A percentile compares a stretch with the other conserved stretches of the same genome.
phyloP scores from a whole-genome alignment of 805 yeast species.

The Ogataea nonfermentans region DNA sequence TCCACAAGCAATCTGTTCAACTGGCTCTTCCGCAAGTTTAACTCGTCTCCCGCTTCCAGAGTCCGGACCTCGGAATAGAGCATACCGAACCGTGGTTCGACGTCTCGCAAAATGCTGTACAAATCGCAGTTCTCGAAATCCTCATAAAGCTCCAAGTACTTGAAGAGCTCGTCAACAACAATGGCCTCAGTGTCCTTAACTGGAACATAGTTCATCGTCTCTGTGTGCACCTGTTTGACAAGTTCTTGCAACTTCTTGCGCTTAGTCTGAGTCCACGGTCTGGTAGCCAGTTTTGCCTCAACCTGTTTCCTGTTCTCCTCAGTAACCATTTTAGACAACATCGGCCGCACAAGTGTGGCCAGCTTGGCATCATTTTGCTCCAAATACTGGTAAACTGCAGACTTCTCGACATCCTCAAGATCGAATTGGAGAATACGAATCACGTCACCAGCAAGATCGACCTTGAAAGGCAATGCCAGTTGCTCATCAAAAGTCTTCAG shows the following conservation, averaged over 20 bases:
- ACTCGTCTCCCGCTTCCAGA: conserved; percentile 20
- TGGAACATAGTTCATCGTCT: conserved; percentile 4
- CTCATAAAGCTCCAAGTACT: conserved; percentile 14
- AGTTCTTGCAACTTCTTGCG: conserved; percentile 3
- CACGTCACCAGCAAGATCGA: conserved; percentile 23
- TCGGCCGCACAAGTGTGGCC: conserved; percentile 18
- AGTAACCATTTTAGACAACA: neutral
- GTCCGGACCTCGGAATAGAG: conserved; percentile 21
- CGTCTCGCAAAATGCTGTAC: conserved; percentile 20
- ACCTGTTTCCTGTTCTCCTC: conserved; percentile 5
- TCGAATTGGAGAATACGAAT: conserved; percentile 19
- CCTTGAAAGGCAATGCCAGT: conserved; percentile 15
- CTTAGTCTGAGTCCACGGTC: neutral
- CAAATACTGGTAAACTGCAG: conserved; percentile 21
- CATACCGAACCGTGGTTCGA: conserved; percentile 27
- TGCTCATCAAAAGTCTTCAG: conserved; percentile 19
- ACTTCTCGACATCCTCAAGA: conserved; percentile 17
- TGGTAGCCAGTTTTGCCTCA: neutral
- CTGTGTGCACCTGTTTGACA: conserved; percentile 8
- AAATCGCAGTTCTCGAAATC: conserved; percentile 24
- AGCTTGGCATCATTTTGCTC: conserved; percentile 20
- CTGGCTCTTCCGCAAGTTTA: conserved; percentile 21
- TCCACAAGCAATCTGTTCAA: conserved; percentile 20
- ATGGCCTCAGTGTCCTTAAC: conserved; percentile 9
- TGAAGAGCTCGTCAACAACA: conserved; percentile 2